Evolutionary conservation across 768 basidiomycete genomes (phyloP).

Genomic region (Leccinum obscurum): DNA sequence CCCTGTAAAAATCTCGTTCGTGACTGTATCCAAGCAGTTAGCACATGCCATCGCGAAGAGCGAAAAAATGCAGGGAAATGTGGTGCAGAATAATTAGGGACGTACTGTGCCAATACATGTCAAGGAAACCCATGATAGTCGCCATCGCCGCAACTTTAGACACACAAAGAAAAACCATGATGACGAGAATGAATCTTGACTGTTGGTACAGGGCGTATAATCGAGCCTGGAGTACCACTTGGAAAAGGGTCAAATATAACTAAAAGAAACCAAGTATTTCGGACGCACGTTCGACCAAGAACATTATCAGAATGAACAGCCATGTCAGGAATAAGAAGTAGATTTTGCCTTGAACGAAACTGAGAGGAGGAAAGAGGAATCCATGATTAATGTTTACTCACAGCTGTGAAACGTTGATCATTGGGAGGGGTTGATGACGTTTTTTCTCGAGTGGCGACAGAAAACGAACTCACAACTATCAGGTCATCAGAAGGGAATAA

Average conservation of each 20-base stretch:
- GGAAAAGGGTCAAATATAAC: neutral
- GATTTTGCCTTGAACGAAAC: constrained; percentile 1
- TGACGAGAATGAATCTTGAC: constrained; percentile 6
- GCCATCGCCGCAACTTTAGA: constrained; percentile 9
- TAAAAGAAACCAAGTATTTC: neutral
- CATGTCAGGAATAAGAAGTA: constrained; percentile 11
- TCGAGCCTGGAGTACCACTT: constrained; percentile 17
- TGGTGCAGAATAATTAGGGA: too few relatives aligned
- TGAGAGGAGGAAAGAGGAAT: neutral
- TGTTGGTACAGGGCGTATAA: constrained; percentile 12
- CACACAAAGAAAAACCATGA: constrained; percentile 10
- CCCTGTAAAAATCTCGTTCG: neutral
- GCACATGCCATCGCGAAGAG: neutral
- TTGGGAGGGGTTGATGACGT: neutral
- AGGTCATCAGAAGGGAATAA: neutral
- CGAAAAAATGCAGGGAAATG: neutral
- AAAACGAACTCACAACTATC: constrained; percentile 18
- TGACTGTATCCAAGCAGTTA: neutral
- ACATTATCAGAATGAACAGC: neutral
- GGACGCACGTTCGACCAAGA: constrained; percentile 9
- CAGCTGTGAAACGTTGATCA: neutral
- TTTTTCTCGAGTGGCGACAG: neutral
- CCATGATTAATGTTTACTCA: neutral
- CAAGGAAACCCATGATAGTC: constrained; percentile 8
- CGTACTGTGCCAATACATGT: constrained; percentile 5